A percentile compares a stretch with the other conserved stretches of the same genome.
phyloP scores from a whole-genome alignment of 116 monocot genomes.

The Dioscorea cayenensis region DNA sequence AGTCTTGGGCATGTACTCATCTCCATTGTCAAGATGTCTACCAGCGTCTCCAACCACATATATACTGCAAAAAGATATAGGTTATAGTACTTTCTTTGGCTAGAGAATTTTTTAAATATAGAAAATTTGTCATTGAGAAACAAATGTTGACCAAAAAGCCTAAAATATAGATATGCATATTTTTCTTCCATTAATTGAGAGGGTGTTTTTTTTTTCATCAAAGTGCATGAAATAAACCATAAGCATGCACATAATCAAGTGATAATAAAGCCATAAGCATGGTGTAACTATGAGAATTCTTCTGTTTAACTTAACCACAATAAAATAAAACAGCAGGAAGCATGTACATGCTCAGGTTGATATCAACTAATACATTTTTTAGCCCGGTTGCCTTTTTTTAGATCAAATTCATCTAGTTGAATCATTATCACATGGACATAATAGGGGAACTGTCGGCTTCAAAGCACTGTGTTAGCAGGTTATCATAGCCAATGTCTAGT shows the following conservation, averaged over 20 bases:
- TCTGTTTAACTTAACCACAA: too few species aligned
- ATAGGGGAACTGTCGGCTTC: not conserved
- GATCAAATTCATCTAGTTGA: not conserved
- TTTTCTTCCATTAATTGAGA: too few species aligned
- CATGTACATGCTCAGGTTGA: not conserved
- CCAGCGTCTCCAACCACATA: constrained; percentile 33
- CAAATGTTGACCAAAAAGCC: not conserved
- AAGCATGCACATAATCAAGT: too few species aligned
- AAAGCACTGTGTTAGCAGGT: not conserved
- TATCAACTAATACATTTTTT: not conserved
- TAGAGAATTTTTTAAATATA: not conserved
- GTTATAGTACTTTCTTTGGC: not conserved
- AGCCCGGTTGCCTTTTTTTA: not conserved
- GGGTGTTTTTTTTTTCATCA: too few species aligned
- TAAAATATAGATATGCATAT: not conserved
- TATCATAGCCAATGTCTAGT: not conserved
- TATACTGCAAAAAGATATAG: constrained; percentile 27
- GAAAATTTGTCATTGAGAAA: not conserved
- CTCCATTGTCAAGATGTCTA: constrained; percentile 11
- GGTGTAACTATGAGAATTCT: too few species aligned
- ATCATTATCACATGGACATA: not conserved
- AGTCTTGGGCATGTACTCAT: constrained; percentile 17
- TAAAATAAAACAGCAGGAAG: too few species aligned
- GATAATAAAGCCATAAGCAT: too few species aligned
- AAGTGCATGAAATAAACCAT: too few species aligned